These are phyloP conservation scores for Tylopilus cervinicoccineus DNA, from an alignment of 768 basidiomycete genomes.

Conservation along the genomic window DNA sequence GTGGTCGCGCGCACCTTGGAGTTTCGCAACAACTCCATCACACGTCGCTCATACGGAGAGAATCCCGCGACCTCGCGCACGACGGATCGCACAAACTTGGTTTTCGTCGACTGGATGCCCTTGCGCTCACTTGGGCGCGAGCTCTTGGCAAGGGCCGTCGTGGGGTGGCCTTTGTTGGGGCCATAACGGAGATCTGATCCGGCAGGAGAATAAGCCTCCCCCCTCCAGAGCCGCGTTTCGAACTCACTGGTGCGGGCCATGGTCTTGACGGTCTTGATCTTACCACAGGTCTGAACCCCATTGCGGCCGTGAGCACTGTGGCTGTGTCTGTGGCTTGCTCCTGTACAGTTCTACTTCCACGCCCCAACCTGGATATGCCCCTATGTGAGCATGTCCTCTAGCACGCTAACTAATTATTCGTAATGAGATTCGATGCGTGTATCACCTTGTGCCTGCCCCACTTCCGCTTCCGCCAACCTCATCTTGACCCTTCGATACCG, in stretches of 20 bases:
- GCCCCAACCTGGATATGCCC: slow-evolving; percentile 9
- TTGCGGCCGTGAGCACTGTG: slow-evolving; percentile 30
- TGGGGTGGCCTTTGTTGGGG: slow-evolving; percentile 84
- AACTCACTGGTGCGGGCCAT: slow-evolving; percentile 78
- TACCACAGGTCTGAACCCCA: slow-evolving; percentile 12
- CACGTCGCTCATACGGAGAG: slow-evolving; percentile 95
- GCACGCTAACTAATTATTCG: slow-evolving; percentile 8
- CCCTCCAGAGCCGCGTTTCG: not conserved
- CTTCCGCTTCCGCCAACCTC: slow-evolving; percentile 23
- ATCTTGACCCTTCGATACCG: slow-evolving; percentile 43
- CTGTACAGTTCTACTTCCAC: slow-evolving; percentile 52
- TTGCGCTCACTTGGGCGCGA: slow-evolving; percentile 87
- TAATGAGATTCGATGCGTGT: slow-evolving; percentile 9
- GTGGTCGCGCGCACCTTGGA: slow-evolving; percentile 68
- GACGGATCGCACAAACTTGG: slow-evolving; percentile 89
- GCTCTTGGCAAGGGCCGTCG: slow-evolving; percentile 74
- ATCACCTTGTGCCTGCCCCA: slow-evolving; percentile 41
- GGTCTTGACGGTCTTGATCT: slow-evolving; percentile 56
- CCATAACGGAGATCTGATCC: slow-evolving; percentile 79
- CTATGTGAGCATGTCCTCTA: slow-evolving; percentile 7
- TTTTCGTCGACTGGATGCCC: slow-evolving; percentile 85
- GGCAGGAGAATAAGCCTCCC: slow-evolving; percentile 9
- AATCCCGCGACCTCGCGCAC: slow-evolving; percentile 97
- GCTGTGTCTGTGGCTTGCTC: slow-evolving; percentile 49
- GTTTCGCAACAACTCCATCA: slow-evolving; percentile 97